Conservation (phyloP, 2,329 filamentous ascomycete genomes). For the Madurella mycetomatis region DNA sequence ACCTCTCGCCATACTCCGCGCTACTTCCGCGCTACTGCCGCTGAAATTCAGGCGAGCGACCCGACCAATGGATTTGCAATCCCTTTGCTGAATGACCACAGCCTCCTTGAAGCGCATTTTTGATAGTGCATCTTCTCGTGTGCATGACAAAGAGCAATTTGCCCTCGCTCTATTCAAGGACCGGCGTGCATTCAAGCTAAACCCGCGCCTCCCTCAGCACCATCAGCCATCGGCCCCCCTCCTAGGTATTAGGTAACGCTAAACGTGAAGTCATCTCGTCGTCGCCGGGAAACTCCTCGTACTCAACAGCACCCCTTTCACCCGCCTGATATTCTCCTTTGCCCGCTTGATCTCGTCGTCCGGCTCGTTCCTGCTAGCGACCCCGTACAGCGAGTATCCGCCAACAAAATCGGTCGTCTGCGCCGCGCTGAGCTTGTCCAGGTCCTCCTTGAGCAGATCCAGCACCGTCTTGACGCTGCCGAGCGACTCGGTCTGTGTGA, state of each 20-base stretch:
- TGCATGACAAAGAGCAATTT: too few species aligned
- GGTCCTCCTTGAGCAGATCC: constrained; percentile 59
- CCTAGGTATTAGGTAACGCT: background rate
- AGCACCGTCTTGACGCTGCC: constrained; percentile 50
- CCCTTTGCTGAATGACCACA: too few species aligned
- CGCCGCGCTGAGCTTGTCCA: constrained; percentile 56
- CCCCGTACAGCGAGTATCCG: constrained; percentile 40
- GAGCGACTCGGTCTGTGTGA: constrained; percentile 44
- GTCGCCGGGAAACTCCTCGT: constrained; percentile 66
- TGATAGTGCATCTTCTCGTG: too few species aligned
- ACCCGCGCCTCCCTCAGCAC: too few species aligned
- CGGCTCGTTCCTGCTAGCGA: constrained; percentile 46
- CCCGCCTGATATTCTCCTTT: constrained; percentile 69
- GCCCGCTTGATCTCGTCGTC: constrained; percentile 69
- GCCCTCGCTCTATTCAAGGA: too few species aligned
- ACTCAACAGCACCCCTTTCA: constrained; percentile 75
- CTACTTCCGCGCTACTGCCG: too few species aligned
- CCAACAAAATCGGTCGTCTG: constrained; percentile 34
- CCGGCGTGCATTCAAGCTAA: too few species aligned
- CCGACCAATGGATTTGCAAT: too few species aligned
- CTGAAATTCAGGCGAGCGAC: too few species aligned
- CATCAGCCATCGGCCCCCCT: background rate
- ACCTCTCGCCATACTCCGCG: too few species aligned
- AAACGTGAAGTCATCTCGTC: constrained; percentile 25
- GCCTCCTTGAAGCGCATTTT: too few species aligned